Evolutionary conservation across 805 yeast genomes (phyloP), one percentile per base, ranked within the genome.

Genomic region (Pichia phayaonensis): DNA sequence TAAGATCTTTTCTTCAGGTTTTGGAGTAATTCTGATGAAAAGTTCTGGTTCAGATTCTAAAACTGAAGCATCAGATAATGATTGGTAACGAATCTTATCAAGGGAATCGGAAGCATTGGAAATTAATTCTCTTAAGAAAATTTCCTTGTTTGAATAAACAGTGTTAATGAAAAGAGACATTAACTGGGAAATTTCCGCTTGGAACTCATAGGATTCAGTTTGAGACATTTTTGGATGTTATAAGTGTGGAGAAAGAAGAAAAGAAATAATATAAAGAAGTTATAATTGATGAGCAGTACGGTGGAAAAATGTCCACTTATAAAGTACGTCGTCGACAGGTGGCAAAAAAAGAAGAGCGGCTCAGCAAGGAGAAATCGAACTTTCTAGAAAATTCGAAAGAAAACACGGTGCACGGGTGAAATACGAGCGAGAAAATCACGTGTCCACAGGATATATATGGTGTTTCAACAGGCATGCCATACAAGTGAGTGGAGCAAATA

Each of bases 141-240:
- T 94, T 75, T 94, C 99, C 80, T 94, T 94, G 85, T 94, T 94
- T 49, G 99, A 94, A 77, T 94, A 94, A 66, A 94, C 99, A 52
- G 99, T 94, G 89, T 94, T 94, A 78, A 94, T 94, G 90, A 94
- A 89, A 81, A 94, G 84, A 74, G 97, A 89, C 98, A 94, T 86
- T 83, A 94, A 81, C 95, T 94, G 99, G 85, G 98, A 89, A 75
- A 94, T 94, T 90, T 94, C 99, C 82, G 99, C 99, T 75, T 95
- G 97, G 76, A 94, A 94, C 80, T 92, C 98, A 71, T 81, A 88
- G 53, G 95, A 84, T 79, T 86, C 95, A 68, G 81, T 54, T 54
- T 74, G 76, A 24, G 63, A 60, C 67, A 64, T 64, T 40, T 51
- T 61, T 47, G 27, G 31, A 13, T 39, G n/a, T 8, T 26, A 40